Percentiles rank a stretch among this genome's conserved stretches.
Evolutionary conservation across 2,329 filamentous ascomycete genomes (phyloP).

Genomic region (Metarhizium rileyi): DNA sequence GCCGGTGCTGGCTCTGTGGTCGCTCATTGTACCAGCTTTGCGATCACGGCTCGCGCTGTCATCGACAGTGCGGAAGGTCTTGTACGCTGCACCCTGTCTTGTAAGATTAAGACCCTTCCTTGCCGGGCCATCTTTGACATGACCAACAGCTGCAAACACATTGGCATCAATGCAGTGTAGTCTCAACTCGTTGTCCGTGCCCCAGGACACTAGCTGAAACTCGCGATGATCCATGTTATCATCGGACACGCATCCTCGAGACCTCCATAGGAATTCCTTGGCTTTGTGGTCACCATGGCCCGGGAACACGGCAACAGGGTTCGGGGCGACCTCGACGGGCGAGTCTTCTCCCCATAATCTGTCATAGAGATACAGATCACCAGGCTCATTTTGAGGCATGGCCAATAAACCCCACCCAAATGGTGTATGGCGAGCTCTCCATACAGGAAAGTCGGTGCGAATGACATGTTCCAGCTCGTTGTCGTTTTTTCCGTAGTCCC

Average conservation of each 20-base stretch:
- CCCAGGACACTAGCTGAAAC: conserved; percentile 91
- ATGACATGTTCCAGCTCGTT: conserved; percentile 71
- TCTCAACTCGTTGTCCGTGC: conserved; percentile 72
- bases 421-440: conserved; percentile 83
- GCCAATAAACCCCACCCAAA: conserved; percentile 79
- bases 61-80: conserved; percentile 70
- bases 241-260: conserved; percentile 56
- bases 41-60: conserved; percentile 47
- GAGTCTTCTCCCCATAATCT: conserved; percentile 38
- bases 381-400: conserved; percentile 86
- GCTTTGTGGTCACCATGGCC: conserved; percentile 60
- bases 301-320: conserved; percentile 47
- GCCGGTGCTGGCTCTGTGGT: conserved; percentile 39
- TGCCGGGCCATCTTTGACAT: conserved; percentile 57
- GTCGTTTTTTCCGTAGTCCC: conserved; percentile 61
- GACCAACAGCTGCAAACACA: conserved; percentile 59
- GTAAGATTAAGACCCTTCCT: conserved; percentile 61
- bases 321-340: conserved; percentile 32
- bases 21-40: conserved; percentile 51
- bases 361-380: conserved; percentile 77
- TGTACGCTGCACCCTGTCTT: conserved; percentile 75
- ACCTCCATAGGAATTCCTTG: conserved; percentile 87
- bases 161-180: conserved; percentile 63
- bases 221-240: conserved; percentile 73
- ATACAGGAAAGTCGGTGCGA: conserved; percentile 74